Conservation (phyloP, 2,329 filamentous ascomycete species). For the Davidsoniella australis region DNA sequence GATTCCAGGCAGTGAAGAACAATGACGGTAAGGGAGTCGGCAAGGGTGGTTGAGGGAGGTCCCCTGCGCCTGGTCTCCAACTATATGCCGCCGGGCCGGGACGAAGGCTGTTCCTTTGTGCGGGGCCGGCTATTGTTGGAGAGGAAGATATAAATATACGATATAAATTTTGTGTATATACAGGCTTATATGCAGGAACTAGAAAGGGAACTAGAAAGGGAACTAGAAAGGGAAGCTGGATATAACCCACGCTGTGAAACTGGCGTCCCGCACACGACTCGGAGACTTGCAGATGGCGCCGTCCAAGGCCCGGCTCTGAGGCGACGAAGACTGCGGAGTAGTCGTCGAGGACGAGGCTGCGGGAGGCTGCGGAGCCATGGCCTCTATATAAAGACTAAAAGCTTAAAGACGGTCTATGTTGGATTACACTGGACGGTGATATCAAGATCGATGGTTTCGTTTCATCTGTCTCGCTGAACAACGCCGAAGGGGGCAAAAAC, state of each 20-base stretch:
- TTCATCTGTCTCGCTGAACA: not conserved
- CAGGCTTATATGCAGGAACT: not conserved
- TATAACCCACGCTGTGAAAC: slow-evolving; percentile 31
- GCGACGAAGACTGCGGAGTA: not conserved
- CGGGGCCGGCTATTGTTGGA: not conserved
- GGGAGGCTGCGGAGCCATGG: not conserved
- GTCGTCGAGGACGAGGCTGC: not conserved
- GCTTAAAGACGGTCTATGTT: too few relatives aligned
- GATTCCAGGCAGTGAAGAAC: not conserved
- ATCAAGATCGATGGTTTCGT: not conserved
- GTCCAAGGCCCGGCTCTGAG: slow-evolving; percentile 14
- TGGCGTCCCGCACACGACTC: slow-evolving; percentile 29
- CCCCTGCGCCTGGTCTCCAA: too few relatives aligned
- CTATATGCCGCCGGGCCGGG: too few relatives aligned
- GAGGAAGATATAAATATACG: not conserved
- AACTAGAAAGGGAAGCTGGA: slow-evolving; percentile 23
- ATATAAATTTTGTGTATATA: not conserved
- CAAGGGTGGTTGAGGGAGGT: not conserved
- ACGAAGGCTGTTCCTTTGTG: not conserved
- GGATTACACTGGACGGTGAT: too few relatives aligned
- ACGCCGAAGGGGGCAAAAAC: too few relatives aligned
- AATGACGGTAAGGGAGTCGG: not conserved
- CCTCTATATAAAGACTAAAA: not conserved
- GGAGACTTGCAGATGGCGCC: slow-evolving; percentile 25
- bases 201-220: not conserved